Evolutionary conservation across 1,139 yeast species (phyloP), one percentile per base, ranked within the genome.

Genomic region (Blastobotrys capitulatus): DNA sequence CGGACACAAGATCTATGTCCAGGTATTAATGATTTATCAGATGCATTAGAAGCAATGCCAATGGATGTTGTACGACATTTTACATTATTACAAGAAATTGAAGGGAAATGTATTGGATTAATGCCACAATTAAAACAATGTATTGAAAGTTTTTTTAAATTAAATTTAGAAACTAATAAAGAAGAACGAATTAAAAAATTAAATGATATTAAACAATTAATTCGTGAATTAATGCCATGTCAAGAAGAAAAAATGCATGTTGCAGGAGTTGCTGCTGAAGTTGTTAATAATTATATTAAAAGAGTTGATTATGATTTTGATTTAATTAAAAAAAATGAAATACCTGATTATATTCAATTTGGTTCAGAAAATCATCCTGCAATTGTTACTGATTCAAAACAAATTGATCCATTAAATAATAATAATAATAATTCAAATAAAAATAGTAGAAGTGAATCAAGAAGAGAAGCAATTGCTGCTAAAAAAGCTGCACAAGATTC

Each of bases 231-330:
- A 47, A 82, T 92, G 72, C 97, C 97, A 0, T 88, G 96, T 57
- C 71, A 92, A 52, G 98, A 92, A 63, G 97, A 92, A 65, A 92
- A 92, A 68, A 89, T 92, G 95, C 97, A 92, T 64, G 97, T 92
- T 36, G 94, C 97, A 2, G 83, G 92, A 1, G 85, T 88, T 36
- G 96, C 97, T 26, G 78, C 87, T 29, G 97, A 90, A 60, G 77
- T 84, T 20, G 77, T 89, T 47, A 72, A 76, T 38, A 80, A 83
- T 56, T 87, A 88, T 61, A 72, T 87, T 57, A 75, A 73, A 48
- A 74, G 97, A 44, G 76, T 92, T 56, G 86, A 90, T 63, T 80
- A 84, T 57, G 96, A 88, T 63, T 90, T 80, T 69, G 73, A 77
- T 52, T 77, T 88, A 38, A 77, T 90, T 35, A 72, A 79, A 49